Evolutionary conservation across 768 basidiomycete genomes (phyloP).

Genomic region (Mycena crocata): DNA sequence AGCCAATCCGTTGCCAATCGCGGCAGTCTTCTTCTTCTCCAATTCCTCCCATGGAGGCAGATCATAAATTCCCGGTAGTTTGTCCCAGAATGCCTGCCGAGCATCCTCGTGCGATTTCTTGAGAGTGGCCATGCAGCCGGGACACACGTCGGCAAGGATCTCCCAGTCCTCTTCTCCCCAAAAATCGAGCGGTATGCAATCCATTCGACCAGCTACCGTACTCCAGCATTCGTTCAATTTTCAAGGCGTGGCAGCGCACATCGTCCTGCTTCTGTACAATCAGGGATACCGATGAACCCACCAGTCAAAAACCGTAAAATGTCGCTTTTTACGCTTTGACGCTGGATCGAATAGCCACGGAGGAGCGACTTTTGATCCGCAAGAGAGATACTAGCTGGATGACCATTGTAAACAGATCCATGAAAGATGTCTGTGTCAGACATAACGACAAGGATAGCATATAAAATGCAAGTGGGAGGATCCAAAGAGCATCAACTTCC

Average conservation of each 20-base stretch:
- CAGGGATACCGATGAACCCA: too few relatives aligned
- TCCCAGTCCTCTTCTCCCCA: slow-evolving; percentile 5
- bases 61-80: slow-evolving; percentile 3
- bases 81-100: slow-evolving; percentile 8
- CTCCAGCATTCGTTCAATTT: too few relatives aligned
- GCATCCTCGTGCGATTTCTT: not conserved
- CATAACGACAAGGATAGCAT: not conserved
- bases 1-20: not conserved
- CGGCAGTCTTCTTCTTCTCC: not conserved
- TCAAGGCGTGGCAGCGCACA: too few relatives aligned
- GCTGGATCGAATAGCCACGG: not conserved
- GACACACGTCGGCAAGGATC: not conserved
- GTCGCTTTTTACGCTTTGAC: not conserved
- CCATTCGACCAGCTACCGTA: too few relatives aligned
- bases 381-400: not conserved
- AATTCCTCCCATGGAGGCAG: not conserved
- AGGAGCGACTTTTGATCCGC: not conserved
- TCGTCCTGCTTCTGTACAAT: too few relatives aligned
- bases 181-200: too few relatives aligned
- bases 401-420: not conserved
- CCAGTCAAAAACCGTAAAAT: slow-evolving; percentile 42
- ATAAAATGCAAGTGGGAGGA: not conserved
- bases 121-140: not conserved
- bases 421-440: not conserved
- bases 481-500: not conserved